Base-by-base conservation (phyloP, 176 grass and related monocot genomes). In the Paspalum notatum region DNA sequence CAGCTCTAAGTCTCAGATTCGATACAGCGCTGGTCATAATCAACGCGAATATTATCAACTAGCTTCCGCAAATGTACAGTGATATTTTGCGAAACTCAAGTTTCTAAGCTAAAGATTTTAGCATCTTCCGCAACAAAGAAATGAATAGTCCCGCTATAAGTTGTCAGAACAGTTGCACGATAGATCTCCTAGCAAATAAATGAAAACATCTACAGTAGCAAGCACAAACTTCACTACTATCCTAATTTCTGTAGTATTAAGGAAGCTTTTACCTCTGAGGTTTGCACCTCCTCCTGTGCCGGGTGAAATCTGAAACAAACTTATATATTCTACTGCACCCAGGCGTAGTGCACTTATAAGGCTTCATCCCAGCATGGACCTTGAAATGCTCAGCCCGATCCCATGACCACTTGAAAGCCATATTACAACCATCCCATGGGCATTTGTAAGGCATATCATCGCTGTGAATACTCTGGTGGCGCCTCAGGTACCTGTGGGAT, bases 391-490 rank as follows among this genome's bases (percentile, higher is more conserved):
- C 92, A 50, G 84, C 72, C 68, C 82, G 85, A 62, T 87, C 78
- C 87, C 92, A 89, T 85, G 84, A 81, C 68, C 64, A 94, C 52
- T 91, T 94, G 89, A 94, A 94, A 84, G 84, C 65, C 89, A 89
- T 91, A 81, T 24, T 52, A 62, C 92, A 94, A 68, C 79, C 82
- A 71, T 94, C 87, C 92, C 92, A 94, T 37, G 92, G 92, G 42
- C 92, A 94, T 66, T 80, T 91, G 68, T 85, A 84, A 77, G 92
- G 92, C 75, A 85, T 79, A 73, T 89, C 81, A 72, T 94, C 84
- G 10, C 79, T 87, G 78, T 94, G 92, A 80, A 79, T 71, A 84
- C 86, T 87, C 74, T 94, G 81, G 55, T 94, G 92, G 20, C 78
- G 86, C 45, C 75, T 84, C 43, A 89, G 67, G 78, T 89, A 91